These are phyloP conservation scores for Candolleomyces aberdarensis DNA, from an alignment of 768 basidiomycete species.

Conservation along the genomic window DNA sequence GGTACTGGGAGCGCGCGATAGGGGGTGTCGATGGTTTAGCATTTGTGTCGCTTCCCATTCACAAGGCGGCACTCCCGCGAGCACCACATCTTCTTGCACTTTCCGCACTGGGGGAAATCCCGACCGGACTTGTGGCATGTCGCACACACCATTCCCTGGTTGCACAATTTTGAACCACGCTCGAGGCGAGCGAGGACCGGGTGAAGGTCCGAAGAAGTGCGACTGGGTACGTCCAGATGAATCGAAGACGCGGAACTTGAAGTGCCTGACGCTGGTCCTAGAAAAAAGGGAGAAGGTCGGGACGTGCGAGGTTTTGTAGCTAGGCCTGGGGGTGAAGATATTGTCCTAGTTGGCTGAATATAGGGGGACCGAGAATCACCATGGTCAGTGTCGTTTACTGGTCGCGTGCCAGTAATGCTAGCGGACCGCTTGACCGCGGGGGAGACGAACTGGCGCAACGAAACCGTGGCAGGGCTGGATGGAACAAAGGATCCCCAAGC, in stretches of 20 bases:
- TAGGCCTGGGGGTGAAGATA: no score
- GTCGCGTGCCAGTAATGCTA: no score
- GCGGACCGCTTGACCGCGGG: no score
- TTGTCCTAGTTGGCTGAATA: no score
- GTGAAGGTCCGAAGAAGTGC: conserved; percentile 25
- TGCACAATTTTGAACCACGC: conserved; percentile 47
- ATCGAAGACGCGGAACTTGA: conserved; percentile 8
- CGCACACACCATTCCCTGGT: conserved; percentile 37
- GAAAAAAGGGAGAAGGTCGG: neutral
- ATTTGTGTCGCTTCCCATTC: conserved; percentile 51
- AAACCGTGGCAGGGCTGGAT: neutral
- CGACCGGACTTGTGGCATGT: conserved; percentile 51
- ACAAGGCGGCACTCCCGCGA: conserved; percentile 57
- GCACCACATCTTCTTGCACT: conserved; percentile 61
- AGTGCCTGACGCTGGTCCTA: neutral
- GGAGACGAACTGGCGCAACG: neutral
- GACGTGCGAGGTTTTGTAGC: no score
- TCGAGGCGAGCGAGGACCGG: conserved; percentile 53
- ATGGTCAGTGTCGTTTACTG: no score
- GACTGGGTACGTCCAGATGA: conserved; percentile 12
- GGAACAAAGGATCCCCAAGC: conserved; percentile 9
- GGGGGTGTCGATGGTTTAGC: conserved; percentile 15
- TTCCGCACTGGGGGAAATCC: conserved; percentile 61
- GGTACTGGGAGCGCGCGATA: neutral
- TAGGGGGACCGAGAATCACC: no score